Evolutionary conservation across 139 green algal species (phyloP), one percentile per base, ranked within the genome.

Genomic region (Choricystis sp.): DNA sequence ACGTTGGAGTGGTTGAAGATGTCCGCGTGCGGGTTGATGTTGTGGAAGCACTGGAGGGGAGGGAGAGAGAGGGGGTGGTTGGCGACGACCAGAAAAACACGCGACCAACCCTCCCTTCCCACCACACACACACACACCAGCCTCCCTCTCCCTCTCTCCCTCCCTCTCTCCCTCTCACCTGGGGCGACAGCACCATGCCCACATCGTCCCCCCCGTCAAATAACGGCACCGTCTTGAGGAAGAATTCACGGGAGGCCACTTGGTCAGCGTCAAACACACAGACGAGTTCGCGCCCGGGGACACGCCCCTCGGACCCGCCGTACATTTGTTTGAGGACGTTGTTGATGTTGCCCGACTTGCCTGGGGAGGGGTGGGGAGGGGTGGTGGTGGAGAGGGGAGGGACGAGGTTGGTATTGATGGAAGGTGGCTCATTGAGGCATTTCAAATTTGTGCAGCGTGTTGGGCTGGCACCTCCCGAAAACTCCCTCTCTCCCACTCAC

Each of bases 1-100:
- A 85, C 74, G 69, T 92, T 92, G 72, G 80, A 81, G 72, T 90
- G 83, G 75, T 92, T 92, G 83, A 92, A 92, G 68, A 92, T 83
- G 75, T 92, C 83, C 19, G 65, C 71, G 60, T 77, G 69, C 23
- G 77, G 66, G 65, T 86, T 77, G 30, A 90, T 77, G 69, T 92
- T 92, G 78, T 81, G 79, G 63, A 92, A 90, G 62, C 78, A 77
- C 76, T 89, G 80, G 27, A 52, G 9, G n/a, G n/a, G n/a, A n/a
- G 71, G 75, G 0, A 52, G n/a, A n/a, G n/a, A n/a, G n/a, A n/a
- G n/a, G n/a, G n/a, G n/a, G n/a, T n/a, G n/a, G n/a, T n/a, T n/a
- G n/a, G n/a, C n/a, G n/a, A n/a, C n/a, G n/a, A n/a, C n/a, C n/a
- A n/a, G n/a, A n/a, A n/a, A n/a, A n/a, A n/a, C n/a, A n/a, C n/a